Base-by-base conservation (phyloP, 805 yeast species). In the Metschnikowia corniflorae region DNA sequence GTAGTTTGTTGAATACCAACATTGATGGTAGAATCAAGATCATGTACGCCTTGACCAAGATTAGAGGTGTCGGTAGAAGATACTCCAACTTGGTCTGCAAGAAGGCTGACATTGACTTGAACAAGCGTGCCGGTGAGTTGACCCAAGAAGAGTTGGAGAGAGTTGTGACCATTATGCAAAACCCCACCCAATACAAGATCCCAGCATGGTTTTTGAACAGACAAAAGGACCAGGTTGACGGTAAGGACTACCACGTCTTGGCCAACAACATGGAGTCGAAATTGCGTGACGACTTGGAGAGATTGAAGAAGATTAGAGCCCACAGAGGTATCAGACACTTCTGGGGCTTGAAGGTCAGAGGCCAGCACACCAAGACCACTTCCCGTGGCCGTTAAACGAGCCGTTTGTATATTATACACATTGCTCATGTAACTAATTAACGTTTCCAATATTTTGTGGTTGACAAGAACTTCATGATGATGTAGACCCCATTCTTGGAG, bases 1-100 rank as follows among this genome's bases (percentile, higher is more conserved):
- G 46, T 69, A 83, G 95, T 91, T 86, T 93, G 80, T 87, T 93
- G 78, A 93, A 94, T 88, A 93, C 99, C 78, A 93, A 93, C 89
- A 97, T 93, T 73, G 99, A 93, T 77, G 99, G 99, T 85, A 89
- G 95, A 88, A 91, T 91, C 82, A 93, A 93, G 84, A 82, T 93
- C 75, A 94, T 93, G 93, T 94, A 89, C 86, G 99, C 99, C 73
- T 80, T 93, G 78, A 89, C 98, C 82, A 85, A 89, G 77, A 94
- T 93, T 73, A 86, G 96, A 80, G 99, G 99, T 89, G 97, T 93
- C 66, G 98, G 98, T 80, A 94, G 97, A 78, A 93, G 99, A 80
- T 94, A 91, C 86, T 80, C 98, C 75, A 93, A 94, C 89, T 80
- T 93, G 78, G 96, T 93, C 70, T 93, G 97, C 82, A 94, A 94